phyloP scores from a whole-genome alignment of 192 early-diverging fungal species.

The Podochytrium sp. region DNA sequence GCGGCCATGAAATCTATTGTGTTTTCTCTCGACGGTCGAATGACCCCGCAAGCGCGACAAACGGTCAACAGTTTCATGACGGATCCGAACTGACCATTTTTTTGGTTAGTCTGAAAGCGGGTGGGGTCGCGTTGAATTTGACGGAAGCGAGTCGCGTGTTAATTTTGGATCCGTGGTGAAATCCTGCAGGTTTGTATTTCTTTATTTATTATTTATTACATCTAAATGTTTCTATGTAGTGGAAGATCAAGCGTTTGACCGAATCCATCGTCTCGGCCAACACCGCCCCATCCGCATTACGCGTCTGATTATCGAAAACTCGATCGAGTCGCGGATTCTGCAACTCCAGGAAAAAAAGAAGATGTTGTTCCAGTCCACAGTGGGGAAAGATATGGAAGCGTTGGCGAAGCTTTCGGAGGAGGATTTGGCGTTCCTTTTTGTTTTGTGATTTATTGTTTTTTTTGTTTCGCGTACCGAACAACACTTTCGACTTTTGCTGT shows the following conservation, averaged over 20 bases:
- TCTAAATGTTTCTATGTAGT: neutral
- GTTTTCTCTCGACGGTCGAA: constrained; percentile 86
- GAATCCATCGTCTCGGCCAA: constrained; percentile 92
- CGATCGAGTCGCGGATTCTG: constrained; percentile 87
- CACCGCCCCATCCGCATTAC: constrained; percentile 88
- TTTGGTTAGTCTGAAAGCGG: constrained; percentile 87
- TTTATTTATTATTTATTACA: neutral
- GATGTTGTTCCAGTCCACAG: constrained; percentile 83
- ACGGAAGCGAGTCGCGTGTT: constrained; percentile 83
- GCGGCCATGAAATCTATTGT: constrained; percentile 78
- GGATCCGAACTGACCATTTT: constrained; percentile 84
- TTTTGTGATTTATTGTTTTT: constrained; percentile 27
- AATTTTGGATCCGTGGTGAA: constrained; percentile 76
- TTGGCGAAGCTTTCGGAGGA: constrained; percentile 55
- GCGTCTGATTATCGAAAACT: constrained; percentile 88
- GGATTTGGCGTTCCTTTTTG: constrained; percentile 28
- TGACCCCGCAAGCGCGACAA: constrained; percentile 78
- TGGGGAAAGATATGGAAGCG: constrained; percentile 80
- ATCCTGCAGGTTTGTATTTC: constrained; percentile 47
- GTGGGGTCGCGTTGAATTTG: constrained; percentile 89
- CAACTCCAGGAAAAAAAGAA: constrained; percentile 94
- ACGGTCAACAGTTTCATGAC: constrained; percentile 69
- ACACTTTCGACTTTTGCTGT: no score
- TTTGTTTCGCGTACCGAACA: no score
- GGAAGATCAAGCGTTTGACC: constrained; percentile 87